These are phyloP conservation scores for Pseudocercospora fijiensis DNA, from an alignment of 2,329 filamentous ascomycete genomes.

Conservation along the genomic window DNA sequence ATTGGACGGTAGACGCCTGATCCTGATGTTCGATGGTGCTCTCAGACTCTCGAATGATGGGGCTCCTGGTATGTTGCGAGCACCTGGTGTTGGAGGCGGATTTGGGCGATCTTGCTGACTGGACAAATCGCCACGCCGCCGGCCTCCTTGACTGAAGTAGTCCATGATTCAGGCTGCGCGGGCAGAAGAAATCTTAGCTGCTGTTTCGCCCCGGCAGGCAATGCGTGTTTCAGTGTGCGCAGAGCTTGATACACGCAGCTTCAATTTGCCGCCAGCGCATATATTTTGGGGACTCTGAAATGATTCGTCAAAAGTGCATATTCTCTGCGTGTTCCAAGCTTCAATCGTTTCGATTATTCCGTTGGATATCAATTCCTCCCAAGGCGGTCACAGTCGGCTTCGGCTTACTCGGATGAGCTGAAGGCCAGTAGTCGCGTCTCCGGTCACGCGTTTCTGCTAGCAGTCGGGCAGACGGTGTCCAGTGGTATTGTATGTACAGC, in stretches of 20 bases:
- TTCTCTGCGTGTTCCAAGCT: not conserved
- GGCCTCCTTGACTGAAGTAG: slow-evolving; percentile 29
- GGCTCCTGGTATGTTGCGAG: slow-evolving; percentile 22
- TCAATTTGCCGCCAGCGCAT: not conserved
- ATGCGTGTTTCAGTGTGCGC: not conserved
- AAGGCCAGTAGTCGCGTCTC: not conserved
- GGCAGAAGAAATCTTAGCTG: not conserved
- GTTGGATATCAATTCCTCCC: slow-evolving; percentile 1
- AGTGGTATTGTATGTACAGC: not conserved
- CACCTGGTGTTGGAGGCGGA: slow-evolving; percentile 20
- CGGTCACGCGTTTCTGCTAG: not conserved
- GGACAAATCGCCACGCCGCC: slow-evolving; percentile 20
- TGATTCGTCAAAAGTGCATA: not conserved
- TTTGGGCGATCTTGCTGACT: slow-evolving; percentile 22
- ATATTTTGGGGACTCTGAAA: not conserved
- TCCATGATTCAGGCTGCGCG: slow-evolving; percentile 25
- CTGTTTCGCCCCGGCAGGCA: not conserved
- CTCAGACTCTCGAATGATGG: slow-evolving; percentile 35
- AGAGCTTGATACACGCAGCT: not conserved
- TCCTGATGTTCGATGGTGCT: slow-evolving; percentile 36
- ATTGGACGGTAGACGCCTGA: slow-evolving; percentile 32
- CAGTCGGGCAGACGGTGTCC: not conserved
- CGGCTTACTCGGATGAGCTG: not conserved
- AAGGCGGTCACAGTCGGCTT: not conserved
- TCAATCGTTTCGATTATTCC: not conserved